A percentile compares a stretch with the other conserved stretches of the same genome.
Evolutionary conservation across 176 grass and related monocot genomes (phyloP).

Genomic region (Aechmea fasciata): DNA sequence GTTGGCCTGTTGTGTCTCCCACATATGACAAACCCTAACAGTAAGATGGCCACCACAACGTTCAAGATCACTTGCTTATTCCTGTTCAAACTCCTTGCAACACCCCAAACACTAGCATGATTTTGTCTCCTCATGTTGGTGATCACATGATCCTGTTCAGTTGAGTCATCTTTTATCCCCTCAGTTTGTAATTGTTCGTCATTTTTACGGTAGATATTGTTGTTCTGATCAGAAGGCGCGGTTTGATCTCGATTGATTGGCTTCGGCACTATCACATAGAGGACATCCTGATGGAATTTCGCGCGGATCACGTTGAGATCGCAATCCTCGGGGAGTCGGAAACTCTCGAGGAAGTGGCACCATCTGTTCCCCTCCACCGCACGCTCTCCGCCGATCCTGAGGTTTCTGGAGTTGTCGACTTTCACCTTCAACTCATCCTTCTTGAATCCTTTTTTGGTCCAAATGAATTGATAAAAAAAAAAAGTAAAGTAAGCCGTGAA

Average conservation of each 20-base stretch:
- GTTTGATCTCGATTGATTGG: neutral
- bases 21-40: constrained; percentile 41
- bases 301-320: constrained; percentile 35
- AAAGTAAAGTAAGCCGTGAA: neutral
- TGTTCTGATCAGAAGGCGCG: neutral
- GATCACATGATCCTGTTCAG: neutral
- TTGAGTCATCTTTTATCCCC: constrained; percentile 2
- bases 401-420: constrained; percentile 27
- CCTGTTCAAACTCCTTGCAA: constrained; percentile 25
- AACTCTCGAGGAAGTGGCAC: constrained; percentile 41
- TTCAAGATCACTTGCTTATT: constrained; percentile 38
- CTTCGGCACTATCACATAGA: constrained; percentile 44
- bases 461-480: neutral
- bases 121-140: neutral
- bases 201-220: neutral
- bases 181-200: neutral
- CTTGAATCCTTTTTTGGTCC: constrained; percentile 35
- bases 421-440: constrained; percentile 62
- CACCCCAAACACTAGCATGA: constrained; percentile 1
- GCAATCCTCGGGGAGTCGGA: constrained; percentile 28
- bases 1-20: constrained; percentile 16
- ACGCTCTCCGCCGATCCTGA: constrained; percentile 49
- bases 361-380: constrained; percentile 18
- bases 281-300: constrained; percentile 36
- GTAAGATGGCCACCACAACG: constrained; percentile 36